Evolutionary conservation across 495 filamentous ascomycete species (phyloP).

Genomic region (Collariella sp.): DNA sequence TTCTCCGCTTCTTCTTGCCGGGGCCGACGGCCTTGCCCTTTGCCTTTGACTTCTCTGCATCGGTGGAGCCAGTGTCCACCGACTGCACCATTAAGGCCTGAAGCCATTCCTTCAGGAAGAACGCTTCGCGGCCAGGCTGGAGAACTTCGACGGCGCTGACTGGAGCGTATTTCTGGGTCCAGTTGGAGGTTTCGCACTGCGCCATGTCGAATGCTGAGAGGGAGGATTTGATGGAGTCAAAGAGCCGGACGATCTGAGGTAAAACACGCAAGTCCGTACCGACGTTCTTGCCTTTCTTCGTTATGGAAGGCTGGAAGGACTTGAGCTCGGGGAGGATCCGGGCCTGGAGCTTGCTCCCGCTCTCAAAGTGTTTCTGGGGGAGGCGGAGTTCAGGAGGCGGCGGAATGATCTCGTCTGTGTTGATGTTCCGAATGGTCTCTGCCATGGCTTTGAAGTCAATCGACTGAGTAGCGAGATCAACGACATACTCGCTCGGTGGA

Average conservation of each 20-base stretch:
- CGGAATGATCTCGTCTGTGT: conserved; percentile 33
- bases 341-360: conserved; percentile 39
- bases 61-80: conserved; percentile 55
- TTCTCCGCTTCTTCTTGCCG: conserved; percentile 62
- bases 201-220: conserved; percentile 75
- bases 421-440: conserved; percentile 22
- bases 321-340: conserved; percentile 31
- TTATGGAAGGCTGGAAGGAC: conserved; percentile 7
- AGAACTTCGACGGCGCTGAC: conserved; percentile 60
- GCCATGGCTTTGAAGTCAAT: conserved; percentile 25
- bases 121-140: conserved; percentile 62
- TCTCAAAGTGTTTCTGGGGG: conserved; percentile 41
- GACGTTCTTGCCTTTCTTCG: conserved; percentile 11
- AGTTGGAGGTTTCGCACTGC: conserved; percentile 62
- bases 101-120: conserved; percentile 79
- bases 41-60: conserved; percentile 39
- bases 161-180: conserved; percentile 86
- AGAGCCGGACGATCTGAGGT: conserved; percentile 53
- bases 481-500: conserved; percentile 35
- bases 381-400: conserved; percentile 37
- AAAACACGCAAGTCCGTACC: conserved; percentile 33
- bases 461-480: conserved; percentile 25
- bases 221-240: conserved; percentile 47
- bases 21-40: conserved; percentile 31
- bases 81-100: conserved; percentile 60